Conservation (phyloP, 345 rosid species). For the Camelina laxa region DNA sequence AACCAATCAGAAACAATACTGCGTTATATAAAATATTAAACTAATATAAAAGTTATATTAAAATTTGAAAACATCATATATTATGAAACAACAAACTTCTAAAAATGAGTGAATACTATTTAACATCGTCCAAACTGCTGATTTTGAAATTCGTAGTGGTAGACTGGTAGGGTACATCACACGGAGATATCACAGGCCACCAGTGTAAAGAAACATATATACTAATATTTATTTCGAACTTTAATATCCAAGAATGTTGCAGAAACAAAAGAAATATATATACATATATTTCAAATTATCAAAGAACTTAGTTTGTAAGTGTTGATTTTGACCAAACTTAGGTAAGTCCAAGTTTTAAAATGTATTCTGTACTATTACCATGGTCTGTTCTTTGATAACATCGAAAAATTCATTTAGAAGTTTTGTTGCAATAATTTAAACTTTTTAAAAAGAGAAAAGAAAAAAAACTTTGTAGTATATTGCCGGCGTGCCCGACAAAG, state of each 20-base stretch:
- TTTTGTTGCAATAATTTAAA: background rate
- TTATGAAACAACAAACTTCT: too few relatives aligned
- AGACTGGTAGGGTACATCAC: constrained; percentile 13
- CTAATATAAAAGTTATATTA: too few relatives aligned
- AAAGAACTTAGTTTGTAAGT: too few relatives aligned
- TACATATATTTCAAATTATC: too few relatives aligned
- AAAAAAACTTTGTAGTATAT: constrained; percentile 5
- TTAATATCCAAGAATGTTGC: background rate
- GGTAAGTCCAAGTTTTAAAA: background rate
- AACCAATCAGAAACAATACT: too few relatives aligned
- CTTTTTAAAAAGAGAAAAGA: background rate
- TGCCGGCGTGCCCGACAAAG: constrained; percentile 41
- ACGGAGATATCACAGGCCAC: constrained; percentile 24
- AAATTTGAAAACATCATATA: too few relatives aligned
- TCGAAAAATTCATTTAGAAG: background rate
- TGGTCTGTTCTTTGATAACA: background rate
- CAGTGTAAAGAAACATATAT: background rate
- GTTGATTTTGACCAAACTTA: background rate
- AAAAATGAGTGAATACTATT: too few relatives aligned
- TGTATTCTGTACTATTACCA: background rate
- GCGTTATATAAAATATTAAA: too few relatives aligned
- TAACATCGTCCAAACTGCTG: background rate
- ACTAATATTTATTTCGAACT: background rate
- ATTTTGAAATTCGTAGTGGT: constrained; percentile 26
- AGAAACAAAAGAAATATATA: too few relatives aligned